Base-by-base conservation (phyloP, 2,329 filamentous ascomycete species). In the Stagonosporopsis vannaccii region DNA sequence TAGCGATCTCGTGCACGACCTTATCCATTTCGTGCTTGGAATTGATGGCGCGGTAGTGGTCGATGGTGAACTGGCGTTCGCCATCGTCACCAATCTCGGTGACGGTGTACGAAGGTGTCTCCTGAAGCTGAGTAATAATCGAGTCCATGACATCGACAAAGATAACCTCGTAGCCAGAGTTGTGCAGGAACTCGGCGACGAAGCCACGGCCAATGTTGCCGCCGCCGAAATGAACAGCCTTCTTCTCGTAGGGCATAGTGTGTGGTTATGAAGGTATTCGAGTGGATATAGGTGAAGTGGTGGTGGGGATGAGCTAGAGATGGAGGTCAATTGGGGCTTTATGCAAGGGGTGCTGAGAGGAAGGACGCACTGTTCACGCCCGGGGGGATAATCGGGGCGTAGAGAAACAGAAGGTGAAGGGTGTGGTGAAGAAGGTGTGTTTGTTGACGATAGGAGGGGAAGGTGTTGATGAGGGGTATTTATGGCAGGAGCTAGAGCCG, bases 31-130 rank as follows among this genome's bases (percentile, higher is more conserved):
- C 83, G 63, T 89, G 87, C 80, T 90, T 92, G 67, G 92, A 96
- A 87, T 98, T 97, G 85, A 98, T 90, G 78, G 95, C 95, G 49
- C 92, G 91, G 84, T 97, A 98, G 82, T 97, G 95, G 78, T 90
- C 90, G 79, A 99, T 96, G 69, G 82, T 89, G 79, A 90, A 92
- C 70, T 87, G 87, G 53, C 84, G 85, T 70, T 92, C 92, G 67
- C 91, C 92, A 58, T 96, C 90, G 45, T 87, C 84, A 64, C 92
- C 92, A 68, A 97, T 92, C 80, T 97, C 93, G 58, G 94, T 96
- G 75, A 99, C 94, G 62, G 89, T 88, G 85, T 98, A 99, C 13
- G 87, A 90, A 52, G 87, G 83, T 44, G 86, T 84, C 19, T 83
- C 79, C 75, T 98, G 92, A 66, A 99, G 85, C 49, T 84, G 79